A percentile compares a stretch with the other conserved stretches of the same genome.
These are phyloP conservation scores for Cytospora schulzeri DNA, from an alignment of 2,329 filamentous ascomycete species.

Conservation along the genomic window DNA sequence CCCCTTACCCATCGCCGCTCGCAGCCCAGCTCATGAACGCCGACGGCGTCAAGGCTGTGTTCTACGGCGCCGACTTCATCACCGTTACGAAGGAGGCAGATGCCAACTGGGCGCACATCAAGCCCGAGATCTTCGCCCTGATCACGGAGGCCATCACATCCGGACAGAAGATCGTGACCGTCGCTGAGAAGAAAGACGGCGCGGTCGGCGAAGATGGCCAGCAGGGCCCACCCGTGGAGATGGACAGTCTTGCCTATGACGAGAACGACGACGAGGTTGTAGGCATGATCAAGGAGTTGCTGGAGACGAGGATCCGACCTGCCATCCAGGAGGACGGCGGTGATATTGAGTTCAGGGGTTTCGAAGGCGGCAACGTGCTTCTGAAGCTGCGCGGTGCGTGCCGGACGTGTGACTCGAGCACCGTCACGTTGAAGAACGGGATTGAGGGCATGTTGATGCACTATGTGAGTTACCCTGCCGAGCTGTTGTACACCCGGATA, in stretches of 20 bases:
- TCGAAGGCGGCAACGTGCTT: slow-evolving; percentile 80
- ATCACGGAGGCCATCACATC: slow-evolving; percentile 91
- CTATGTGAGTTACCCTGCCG: slow-evolving; percentile 66
- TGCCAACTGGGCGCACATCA: slow-evolving; percentile 91
- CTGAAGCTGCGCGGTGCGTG: slow-evolving; percentile 91
- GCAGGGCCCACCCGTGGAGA: slow-evolving; percentile 46
- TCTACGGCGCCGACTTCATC: slow-evolving; percentile 95
- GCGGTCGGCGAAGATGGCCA: slow-evolving; percentile 45
- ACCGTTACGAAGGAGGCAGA: slow-evolving; percentile 90
- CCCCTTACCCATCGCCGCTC: slow-evolving; percentile 87
- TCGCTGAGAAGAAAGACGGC: slow-evolving; percentile 60
- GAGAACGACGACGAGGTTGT: slow-evolving; percentile 94
- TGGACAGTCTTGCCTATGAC: slow-evolving; percentile 78
- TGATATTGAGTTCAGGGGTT: slow-evolving; percentile 93
- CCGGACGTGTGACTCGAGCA: slow-evolving; percentile 94
- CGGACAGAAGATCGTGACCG: slow-evolving; percentile 78
- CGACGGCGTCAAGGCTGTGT: slow-evolving; percentile 91
- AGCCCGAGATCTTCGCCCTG: slow-evolving; percentile 90
- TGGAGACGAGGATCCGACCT: slow-evolving; percentile 92
- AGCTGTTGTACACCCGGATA: neutral
- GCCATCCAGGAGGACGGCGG: slow-evolving; percentile 97
- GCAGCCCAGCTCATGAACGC: slow-evolving; percentile 90
- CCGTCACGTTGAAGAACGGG: slow-evolving; percentile 93
- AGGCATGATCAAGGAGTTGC: slow-evolving; percentile 96
- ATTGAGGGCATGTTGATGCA: slow-evolving; percentile 99